phyloP scores from a whole-genome alignment of 306 rosid species.

The Inga leiocalycina region DNA sequence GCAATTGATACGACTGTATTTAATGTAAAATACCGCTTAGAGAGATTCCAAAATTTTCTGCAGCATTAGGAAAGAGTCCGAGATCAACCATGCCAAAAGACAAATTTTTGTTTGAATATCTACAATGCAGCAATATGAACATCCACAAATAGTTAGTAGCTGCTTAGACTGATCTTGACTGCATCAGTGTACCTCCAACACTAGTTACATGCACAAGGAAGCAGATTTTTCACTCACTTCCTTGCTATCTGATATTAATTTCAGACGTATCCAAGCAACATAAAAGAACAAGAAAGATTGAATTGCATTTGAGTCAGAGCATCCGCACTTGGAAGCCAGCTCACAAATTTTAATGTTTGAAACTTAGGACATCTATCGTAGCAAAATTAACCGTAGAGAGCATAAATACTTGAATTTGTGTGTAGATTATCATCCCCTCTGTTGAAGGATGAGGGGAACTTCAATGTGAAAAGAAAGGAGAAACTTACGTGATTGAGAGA shows the following conservation, averaged over 20 bases:
- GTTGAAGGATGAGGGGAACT: background rate
- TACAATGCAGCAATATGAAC: conserved; percentile 43
- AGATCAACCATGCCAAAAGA: conserved; percentile 90
- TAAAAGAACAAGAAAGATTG: conserved; percentile 19
- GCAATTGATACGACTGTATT: conserved; percentile 6
- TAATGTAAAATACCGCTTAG: conserved; percentile 59
- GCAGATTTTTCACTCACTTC: conserved; percentile 16
- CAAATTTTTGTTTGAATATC: conserved; percentile 84
- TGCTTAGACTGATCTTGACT: background rate
- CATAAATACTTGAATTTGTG: conserved; percentile 3
- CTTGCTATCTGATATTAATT: background rate
- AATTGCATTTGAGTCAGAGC: conserved; percentile 7
- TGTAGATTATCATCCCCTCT: conserved; percentile 12
- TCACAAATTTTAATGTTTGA: background rate
- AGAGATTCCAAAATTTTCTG: conserved; percentile 78
- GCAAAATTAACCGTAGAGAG: conserved; percentile 16
- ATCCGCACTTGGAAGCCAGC: conserved; percentile 13
- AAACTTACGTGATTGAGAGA: conserved; percentile 80
- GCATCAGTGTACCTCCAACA: background rate
- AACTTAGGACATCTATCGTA: conserved; percentile 22
- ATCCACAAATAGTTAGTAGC: conserved; percentile 23
- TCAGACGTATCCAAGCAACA: background rate
- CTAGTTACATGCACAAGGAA: background rate
- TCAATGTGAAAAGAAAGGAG: conserved; percentile 32
- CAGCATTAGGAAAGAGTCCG: conserved; percentile 95